A percentile compares a stretch with the other conserved stretches of the same genome.
These are phyloP conservation scores for Phytophthora sp. DNA, from an alignment of 352 stramenopile species.

Conservation along the genomic window DNA sequence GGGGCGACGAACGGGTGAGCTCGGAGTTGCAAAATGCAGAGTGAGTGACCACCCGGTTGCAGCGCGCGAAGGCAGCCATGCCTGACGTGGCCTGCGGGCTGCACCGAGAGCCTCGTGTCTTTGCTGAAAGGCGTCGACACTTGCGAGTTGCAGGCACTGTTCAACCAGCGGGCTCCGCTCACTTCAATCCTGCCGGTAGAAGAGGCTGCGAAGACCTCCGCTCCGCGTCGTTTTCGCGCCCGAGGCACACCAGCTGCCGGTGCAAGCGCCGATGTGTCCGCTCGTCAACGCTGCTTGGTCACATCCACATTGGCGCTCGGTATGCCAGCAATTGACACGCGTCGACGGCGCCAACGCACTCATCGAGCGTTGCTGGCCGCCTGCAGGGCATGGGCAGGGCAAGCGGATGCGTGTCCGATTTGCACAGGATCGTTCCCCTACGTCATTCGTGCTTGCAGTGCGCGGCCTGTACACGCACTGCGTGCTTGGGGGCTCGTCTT, in stretches of 20 bases:
- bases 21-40: constrained; percentile 20
- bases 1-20: background rate
- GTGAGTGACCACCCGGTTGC: background rate
- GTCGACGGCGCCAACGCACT: constrained; percentile 13
- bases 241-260: constrained; percentile 11
- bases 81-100: background rate
- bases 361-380: background rate
- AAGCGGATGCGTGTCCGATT: constrained; percentile 27
- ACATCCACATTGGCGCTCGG: background rate
- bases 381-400: constrained; percentile 19
- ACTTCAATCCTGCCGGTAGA: constrained; percentile 15
- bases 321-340: constrained; percentile 18
- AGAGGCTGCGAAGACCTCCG: constrained; percentile 4
- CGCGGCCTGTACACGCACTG: no score
- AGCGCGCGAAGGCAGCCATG: background rate
- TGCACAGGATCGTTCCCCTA: constrained; percentile 4
- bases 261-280: constrained; percentile 13
- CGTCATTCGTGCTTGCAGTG: background rate
- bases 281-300: constrained; percentile 2
- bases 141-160: background rate
- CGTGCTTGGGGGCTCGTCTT: background rate
- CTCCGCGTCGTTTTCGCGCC: constrained; percentile 22
- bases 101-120: constrained; percentile 21
- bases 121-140: constrained; percentile 16
- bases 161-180: background rate